Percentiles rank a stretch among this genome's conserved stretches.
Evolutionary conservation across 768 basidiomycete species (phyloP).

Genomic region (Lentinula boryana): DNA sequence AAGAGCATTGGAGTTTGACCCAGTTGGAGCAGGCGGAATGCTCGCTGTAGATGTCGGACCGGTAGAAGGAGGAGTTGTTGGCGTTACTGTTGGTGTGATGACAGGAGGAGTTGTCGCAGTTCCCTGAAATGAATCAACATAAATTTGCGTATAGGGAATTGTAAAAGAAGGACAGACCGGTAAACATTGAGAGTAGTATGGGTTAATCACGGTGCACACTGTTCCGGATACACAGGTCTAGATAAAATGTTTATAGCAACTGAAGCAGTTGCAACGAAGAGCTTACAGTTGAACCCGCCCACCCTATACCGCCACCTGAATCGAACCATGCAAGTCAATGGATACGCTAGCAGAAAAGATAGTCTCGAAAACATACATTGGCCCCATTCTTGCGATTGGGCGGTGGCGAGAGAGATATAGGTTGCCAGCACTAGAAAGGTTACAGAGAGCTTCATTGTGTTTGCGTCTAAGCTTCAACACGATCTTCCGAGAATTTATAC

Average conservation of each 20-base stretch:
- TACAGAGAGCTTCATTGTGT: not conserved
- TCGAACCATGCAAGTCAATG: not conserved
- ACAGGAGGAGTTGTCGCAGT: not conserved
- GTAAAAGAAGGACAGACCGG: not conserved
- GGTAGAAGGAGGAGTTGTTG: constrained; percentile 8
- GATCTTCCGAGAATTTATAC: not conserved
- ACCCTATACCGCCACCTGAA: constrained; percentile 12
- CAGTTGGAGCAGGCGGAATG: constrained; percentile 17
- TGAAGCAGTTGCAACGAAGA: not conserved
- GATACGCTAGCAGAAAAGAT: not conserved
- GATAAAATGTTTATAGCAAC: not conserved
- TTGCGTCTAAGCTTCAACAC: not conserved
- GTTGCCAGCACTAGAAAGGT: not conserved
- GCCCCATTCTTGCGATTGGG: constrained; percentile 7
- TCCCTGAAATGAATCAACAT: not conserved
- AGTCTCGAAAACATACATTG: constrained; percentile 6
- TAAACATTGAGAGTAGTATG: constrained; percentile 11
- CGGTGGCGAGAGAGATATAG: not conserved
- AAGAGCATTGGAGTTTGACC: constrained; percentile 23
- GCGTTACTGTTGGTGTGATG: not conserved
- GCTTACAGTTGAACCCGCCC: constrained; percentile 12
- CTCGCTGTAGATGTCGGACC: not conserved
- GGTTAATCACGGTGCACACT: constrained; percentile 11
- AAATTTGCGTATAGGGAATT: not conserved
- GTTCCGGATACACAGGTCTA: constrained; percentile 13